Evolutionary conservation across 2,329 filamentous ascomycete genomes (phyloP).

Genomic region (Neofusicoccum kwambonambiense): DNA sequence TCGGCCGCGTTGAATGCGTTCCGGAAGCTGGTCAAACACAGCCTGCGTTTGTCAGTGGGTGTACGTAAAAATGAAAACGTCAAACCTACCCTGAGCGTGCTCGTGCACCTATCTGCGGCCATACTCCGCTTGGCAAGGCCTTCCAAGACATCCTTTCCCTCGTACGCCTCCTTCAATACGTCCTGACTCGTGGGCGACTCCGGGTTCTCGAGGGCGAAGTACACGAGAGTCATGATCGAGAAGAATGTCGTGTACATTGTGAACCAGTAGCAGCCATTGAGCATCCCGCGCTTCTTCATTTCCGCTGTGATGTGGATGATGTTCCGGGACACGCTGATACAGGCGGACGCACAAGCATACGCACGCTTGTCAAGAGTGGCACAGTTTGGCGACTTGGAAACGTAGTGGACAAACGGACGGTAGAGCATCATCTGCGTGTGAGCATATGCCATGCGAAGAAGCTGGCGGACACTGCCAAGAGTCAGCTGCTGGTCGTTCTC

Average conservation of each 20-base stretch:
- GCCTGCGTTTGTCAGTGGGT: slow-evolving; percentile 48
- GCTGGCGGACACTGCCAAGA: slow-evolving; percentile 60
- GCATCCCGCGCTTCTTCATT: slow-evolving; percentile 69
- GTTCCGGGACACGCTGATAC: slow-evolving; percentile 65
- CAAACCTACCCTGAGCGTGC: slow-evolving; percentile 67
- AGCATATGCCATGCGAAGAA: slow-evolving; percentile 75
- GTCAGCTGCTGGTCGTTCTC: background rate
- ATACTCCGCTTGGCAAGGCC: slow-evolving; percentile 79
- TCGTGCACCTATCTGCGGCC: slow-evolving; percentile 83
- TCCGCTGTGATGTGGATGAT: slow-evolving; percentile 78
- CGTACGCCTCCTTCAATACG: slow-evolving; percentile 78
- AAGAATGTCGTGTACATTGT: slow-evolving; percentile 83
- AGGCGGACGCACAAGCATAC: slow-evolving; percentile 71
- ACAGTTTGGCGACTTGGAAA: slow-evolving; percentile 58
- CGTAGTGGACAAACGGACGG: slow-evolving; percentile 79
- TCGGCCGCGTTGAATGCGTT: slow-evolving; percentile 57
- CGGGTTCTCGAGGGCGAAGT: slow-evolving; percentile 77
- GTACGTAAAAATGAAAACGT: background rate
- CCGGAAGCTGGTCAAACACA: slow-evolving; percentile 81
- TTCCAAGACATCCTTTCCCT: slow-evolving; percentile 79
- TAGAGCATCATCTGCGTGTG: slow-evolving; percentile 83
- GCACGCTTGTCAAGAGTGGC: slow-evolving; percentile 69
- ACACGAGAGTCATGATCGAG: slow-evolving; percentile 74
- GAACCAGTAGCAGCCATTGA: slow-evolving; percentile 86
- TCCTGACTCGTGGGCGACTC: slow-evolving; percentile 72